These are phyloP conservation scores for Rhizopogon sp. DNA, from an alignment of 768 basidiomycete genomes.

Conservation along the genomic window DNA sequence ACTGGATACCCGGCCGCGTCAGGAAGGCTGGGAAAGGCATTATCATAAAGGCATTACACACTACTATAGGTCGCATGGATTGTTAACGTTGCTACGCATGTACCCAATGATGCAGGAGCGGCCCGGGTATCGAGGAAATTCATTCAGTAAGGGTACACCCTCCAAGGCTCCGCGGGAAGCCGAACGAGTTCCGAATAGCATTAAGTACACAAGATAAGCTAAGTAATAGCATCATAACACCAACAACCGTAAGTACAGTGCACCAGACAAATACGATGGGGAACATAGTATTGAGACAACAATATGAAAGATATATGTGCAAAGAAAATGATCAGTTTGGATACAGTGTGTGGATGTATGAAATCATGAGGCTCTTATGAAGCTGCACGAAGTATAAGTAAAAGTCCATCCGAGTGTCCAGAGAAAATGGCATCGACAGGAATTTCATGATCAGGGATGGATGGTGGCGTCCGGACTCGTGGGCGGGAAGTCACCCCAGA, in stretches of 20 bases:
- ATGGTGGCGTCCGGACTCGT: constrained; percentile 4
- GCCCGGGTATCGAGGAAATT: too few relatives aligned
- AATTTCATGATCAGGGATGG: constrained; percentile 30
- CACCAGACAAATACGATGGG: background rate
- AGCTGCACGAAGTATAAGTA: constrained; percentile 67
- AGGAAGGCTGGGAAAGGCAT: too few relatives aligned
- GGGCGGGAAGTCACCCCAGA: constrained; percentile 4
- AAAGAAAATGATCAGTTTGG: background rate
- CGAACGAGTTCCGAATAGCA: background rate
- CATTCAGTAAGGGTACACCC: too few relatives aligned
- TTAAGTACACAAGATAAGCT: too few relatives aligned
- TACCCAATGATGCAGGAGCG: too few relatives aligned
- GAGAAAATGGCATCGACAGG: constrained; percentile 79
- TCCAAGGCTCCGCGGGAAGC: too few relatives aligned
- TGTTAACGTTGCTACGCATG: too few relatives aligned
- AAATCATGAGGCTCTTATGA: constrained; percentile 8
- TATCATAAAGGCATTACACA: too few relatives aligned
- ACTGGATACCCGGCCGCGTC: too few relatives aligned
- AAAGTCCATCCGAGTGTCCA: constrained; percentile 79
- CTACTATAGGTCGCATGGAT: too few relatives aligned
- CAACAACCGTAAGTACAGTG: background rate
- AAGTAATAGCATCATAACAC: background rate
- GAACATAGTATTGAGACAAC: background rate
- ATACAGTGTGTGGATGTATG: background rate
- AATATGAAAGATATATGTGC: background rate